A percentile compares a stretch with the other conserved stretches of the same genome.
These are phyloP conservation scores for Aspergillus luchuensis DNA, from an alignment of 2,329 filamentous ascomycete species.

Conservation along the genomic window DNA sequence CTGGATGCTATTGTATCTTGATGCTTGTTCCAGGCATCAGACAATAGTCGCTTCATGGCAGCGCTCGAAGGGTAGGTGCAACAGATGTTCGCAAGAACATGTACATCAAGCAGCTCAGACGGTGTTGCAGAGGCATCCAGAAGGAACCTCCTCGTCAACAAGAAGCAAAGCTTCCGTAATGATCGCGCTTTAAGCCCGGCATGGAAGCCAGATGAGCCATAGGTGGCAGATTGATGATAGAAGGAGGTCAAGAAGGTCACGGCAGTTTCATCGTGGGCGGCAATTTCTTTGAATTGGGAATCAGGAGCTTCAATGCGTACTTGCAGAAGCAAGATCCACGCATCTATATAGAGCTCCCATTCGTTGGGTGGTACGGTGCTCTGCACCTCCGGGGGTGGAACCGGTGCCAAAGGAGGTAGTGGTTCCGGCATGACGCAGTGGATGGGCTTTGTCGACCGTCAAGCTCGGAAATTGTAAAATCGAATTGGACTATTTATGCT, in stretches of 20 bases:
- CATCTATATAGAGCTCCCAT: conserved; percentile 75
- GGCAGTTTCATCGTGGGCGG: conserved; percentile 61
- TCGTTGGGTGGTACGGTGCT: conserved; percentile 67
- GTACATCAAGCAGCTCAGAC: conserved; percentile 60
- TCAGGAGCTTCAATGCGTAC: conserved; percentile 64
- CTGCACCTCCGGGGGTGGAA: conserved; percentile 70
- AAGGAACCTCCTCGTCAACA: conserved; percentile 63
- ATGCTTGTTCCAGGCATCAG: conserved; percentile 49
- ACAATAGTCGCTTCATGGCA: conserved; percentile 55
- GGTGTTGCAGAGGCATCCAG: conserved; percentile 49
- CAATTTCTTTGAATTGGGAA: conserved; percentile 55
- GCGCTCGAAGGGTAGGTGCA: conserved; percentile 67
- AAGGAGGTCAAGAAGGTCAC: conserved; percentile 68
- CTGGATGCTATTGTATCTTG: conserved; percentile 36
- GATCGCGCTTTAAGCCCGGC: conserved; percentile 43
- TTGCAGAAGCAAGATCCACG: conserved; percentile 71
- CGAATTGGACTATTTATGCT: no score
- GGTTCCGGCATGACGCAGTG: conserved; percentile 39
- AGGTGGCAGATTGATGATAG: conserved; percentile 56
- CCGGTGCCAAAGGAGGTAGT: conserved; percentile 74
- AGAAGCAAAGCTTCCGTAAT: conserved; percentile 66
- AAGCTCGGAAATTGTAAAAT: no score
- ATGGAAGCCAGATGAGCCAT: conserved; percentile 35
- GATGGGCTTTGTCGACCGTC: neutral
- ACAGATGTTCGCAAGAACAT: conserved; percentile 69